Evolutionary conservation across 768 basidiomycete genomes (phyloP).

Genomic region (Lyophyllum semitale): DNA sequence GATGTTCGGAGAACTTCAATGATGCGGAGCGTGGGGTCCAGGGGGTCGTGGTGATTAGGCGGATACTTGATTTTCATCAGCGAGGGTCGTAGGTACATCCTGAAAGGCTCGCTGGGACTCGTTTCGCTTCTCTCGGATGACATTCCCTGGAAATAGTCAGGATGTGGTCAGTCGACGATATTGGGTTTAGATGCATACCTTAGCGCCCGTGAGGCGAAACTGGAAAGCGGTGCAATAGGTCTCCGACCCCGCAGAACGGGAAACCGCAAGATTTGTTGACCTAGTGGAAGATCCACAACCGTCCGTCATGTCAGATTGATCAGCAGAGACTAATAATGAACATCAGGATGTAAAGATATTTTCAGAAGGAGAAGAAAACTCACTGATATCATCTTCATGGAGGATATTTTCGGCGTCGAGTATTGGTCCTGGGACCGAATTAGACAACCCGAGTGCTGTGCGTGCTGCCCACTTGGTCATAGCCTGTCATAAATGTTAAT

Average conservation of each 20-base stretch:
- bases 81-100: conserved; percentile 39
- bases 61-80: conserved; percentile 50
- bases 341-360: background rate
- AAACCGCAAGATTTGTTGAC: conserved; percentile 33
- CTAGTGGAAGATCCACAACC: conserved; percentile 52
- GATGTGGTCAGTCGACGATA: background rate
- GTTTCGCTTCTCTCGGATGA: conserved; percentile 12
- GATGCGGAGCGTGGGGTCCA: conserved; percentile 45
- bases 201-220: conserved; percentile 47
- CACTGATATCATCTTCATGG: conserved; percentile 50
- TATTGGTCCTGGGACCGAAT: conserved; percentile 56
- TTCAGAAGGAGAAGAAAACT: conserved; percentile 15
- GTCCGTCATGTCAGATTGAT: conserved; percentile 53
- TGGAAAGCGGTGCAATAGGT: conserved; percentile 50
- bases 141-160: conserved; percentile 34
- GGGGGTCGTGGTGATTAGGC: conserved; percentile 5
- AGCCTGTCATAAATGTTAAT: conserved; percentile 33
- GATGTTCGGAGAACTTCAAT: conserved; percentile 57
- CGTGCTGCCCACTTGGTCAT: conserved; percentile 70
- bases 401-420: conserved; percentile 38
- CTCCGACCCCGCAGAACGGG: conserved; percentile 35
- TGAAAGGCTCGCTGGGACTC: conserved; percentile 16
- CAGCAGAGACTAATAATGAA: conserved; percentile 23
- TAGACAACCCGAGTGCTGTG: conserved; percentile 62
- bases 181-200: conserved; percentile 30